Conservation (phyloP, 2,329 filamentous ascomycete genomes). For the Penicillium italicum region DNA sequence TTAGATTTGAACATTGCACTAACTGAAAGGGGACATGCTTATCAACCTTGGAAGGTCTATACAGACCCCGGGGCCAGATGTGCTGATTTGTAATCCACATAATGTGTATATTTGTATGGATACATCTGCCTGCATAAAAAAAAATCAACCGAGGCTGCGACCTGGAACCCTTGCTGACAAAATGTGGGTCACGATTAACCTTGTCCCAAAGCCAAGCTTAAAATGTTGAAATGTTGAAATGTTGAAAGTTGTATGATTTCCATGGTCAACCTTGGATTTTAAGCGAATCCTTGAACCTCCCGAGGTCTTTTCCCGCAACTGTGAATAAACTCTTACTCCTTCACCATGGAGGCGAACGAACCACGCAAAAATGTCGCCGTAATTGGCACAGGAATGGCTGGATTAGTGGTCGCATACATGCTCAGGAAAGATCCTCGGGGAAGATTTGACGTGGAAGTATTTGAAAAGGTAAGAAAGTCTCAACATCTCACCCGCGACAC, state of each 20-base stretch:
- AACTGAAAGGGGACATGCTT: no score
- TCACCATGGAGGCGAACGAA: not conserved
- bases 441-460: conserved; percentile 45
- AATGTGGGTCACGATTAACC: not conserved
- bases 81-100: no score
- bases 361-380: conserved; percentile 38
- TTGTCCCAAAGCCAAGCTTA: not conserved
- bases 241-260: not conserved
- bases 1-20: no score
- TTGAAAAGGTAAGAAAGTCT: conserved; percentile 46
- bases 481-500: no score
- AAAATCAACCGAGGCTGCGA: not conserved
- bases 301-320: not conserved
- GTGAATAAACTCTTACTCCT: not conserved
- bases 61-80: no score
- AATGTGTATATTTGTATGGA: not conserved
- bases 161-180: not conserved
- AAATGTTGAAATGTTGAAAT: not conserved
- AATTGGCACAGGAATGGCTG: conserved; percentile 50
- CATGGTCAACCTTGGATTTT: not conserved
- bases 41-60: no score
- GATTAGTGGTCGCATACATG: conserved; percentile 47
- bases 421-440: conserved; percentile 40
- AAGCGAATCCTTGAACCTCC: not conserved
- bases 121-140: not conserved